Conservation (phyloP, 495 filamentous ascomycete species). For the Daldinia caldariorum region DNA sequence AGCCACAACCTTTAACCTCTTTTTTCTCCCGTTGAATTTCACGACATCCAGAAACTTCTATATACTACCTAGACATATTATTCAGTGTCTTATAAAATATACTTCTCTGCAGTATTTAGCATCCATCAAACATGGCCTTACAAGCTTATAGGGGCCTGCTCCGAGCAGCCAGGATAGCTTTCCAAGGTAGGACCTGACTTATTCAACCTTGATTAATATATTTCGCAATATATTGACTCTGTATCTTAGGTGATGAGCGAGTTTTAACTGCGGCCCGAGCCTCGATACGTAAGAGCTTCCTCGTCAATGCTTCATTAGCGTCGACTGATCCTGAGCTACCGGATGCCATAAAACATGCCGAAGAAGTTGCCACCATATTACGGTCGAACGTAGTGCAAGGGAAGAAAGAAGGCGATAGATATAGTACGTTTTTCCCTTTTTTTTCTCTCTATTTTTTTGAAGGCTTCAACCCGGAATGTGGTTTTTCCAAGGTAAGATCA, state of each 20-base stretch:
- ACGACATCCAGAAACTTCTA: not conserved
- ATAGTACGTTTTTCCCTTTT: slow-evolving; percentile 66
- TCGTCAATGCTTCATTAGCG: slow-evolving; percentile 65
- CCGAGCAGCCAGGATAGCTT: slow-evolving; percentile 83
- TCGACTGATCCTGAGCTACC: slow-evolving; percentile 61
- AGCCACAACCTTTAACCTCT: not conserved
- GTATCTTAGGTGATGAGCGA: slow-evolving; percentile 68
- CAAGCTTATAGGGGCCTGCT: slow-evolving; percentile 84
- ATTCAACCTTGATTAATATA: not conserved
- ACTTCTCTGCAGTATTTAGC: not conserved
- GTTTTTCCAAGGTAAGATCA: not conserved
- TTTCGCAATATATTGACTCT: not conserved
- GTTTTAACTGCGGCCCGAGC: slow-evolving; percentile 74
- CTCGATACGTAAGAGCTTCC: slow-evolving; percentile 77
- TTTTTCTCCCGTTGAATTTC: not conserved
- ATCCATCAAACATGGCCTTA: slow-evolving; percentile 66
- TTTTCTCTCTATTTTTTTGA: too few relatives aligned
- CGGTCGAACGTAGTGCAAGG: slow-evolving; percentile 91
- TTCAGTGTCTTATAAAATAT: not conserved
- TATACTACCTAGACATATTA: not conserved
- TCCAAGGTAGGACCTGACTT: slow-evolving; percentile 72
- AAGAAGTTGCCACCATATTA: slow-evolving; percentile 83
- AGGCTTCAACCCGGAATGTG: not conserved
- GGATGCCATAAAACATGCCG: slow-evolving; percentile 73
- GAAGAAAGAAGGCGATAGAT: slow-evolving; percentile 66